Conservation (phyloP, 108 stramenopile species). For the Nitzschia inconspicua region DNA sequence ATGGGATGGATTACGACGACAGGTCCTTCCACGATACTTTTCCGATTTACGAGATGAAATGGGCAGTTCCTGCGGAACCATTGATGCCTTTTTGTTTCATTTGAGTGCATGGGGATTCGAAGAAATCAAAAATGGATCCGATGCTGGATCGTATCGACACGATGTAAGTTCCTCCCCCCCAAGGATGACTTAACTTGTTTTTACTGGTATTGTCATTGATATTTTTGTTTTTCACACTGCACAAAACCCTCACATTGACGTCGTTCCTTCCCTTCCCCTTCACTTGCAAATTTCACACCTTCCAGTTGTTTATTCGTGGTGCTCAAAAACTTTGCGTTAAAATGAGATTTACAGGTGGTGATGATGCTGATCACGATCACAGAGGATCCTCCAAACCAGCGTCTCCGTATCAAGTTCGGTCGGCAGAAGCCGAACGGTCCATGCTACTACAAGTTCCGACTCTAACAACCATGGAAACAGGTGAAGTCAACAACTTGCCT, state of each 20-base stretch:
- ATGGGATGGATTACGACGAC: constrained; percentile 49
- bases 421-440: neutral
- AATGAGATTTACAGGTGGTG: constrained; percentile 21
- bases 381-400: constrained; percentile 6
- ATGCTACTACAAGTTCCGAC: constrained; percentile 41
- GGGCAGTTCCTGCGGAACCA: constrained; percentile 36
- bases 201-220: neutral
- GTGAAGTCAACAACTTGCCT: neutral
- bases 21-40: constrained; percentile 49
- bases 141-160: constrained; percentile 53
- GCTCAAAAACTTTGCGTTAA: constrained; percentile 33
- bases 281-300: neutral
- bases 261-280: neutral
- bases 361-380: neutral
- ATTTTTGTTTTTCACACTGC: neutral
- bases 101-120: constrained; percentile 61
- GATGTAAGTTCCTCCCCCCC: constrained; percentile 37
- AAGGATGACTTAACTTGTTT: neutral
- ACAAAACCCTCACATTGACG: neutral
- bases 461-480: constrained; percentile 4
- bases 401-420: constrained; percentile 1
- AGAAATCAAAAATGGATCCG: constrained; percentile 50
- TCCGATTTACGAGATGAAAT: constrained; percentile 34
- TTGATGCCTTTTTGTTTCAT: constrained; percentile 59
- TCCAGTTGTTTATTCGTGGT: constrained; percentile 40